Evolutionary conservation across 805 yeast genomes (phyloP), one percentile per base, ranked within the genome.

Genomic region (Saccharomycopsis sp.): DNA sequence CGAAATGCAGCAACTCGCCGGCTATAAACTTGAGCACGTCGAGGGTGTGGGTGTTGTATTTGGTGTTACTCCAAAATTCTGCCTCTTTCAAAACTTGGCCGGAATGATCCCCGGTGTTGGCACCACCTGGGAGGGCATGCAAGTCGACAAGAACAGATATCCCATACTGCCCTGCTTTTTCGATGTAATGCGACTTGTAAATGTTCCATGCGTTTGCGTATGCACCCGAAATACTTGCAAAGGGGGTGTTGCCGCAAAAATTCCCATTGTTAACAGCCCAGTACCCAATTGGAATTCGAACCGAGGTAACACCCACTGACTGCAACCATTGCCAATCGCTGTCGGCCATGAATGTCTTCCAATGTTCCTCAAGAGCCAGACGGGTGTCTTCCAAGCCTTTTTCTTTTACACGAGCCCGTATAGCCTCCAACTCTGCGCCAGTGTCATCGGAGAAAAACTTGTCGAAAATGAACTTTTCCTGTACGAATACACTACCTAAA

Each of bases 81-180:
- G 92, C 83, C 50, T 73, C 67, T 2, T 78, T 78, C 51, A 83
- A 73, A 55, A 71, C 57, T 54, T 83, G 84, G 8, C 98, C 98
- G 64, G 92, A 83, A 69, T 91, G 97, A 53, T 85, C 89, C 34
- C 84, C 87, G 1, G 83, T 79, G 66, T 94, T 92, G 23, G 97
- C 97, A 41, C 97, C 97, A 14, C 89, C 90, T 2, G 97, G 97
- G 8, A 92, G 70, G 0, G 87, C 97, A 71, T 94, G 98, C 50
- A 92, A 65, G 70, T 92, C 98, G 15, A 92, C 79, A 56, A 92
- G 65, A 0, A 92, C 83, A 12, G 90, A 87, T 58, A 92, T 92
- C 34, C 79, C 75, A 64, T 82, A 70, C 18, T 75, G 60, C 0
- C 68, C 77, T 1, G 97, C 97, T 54, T 75, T 79, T 51, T 76